Evolutionary conservation across 139 green algal species (phyloP), one percentile per base, ranked within the genome.

Genomic region (Parachlorella kessleri): DNA sequence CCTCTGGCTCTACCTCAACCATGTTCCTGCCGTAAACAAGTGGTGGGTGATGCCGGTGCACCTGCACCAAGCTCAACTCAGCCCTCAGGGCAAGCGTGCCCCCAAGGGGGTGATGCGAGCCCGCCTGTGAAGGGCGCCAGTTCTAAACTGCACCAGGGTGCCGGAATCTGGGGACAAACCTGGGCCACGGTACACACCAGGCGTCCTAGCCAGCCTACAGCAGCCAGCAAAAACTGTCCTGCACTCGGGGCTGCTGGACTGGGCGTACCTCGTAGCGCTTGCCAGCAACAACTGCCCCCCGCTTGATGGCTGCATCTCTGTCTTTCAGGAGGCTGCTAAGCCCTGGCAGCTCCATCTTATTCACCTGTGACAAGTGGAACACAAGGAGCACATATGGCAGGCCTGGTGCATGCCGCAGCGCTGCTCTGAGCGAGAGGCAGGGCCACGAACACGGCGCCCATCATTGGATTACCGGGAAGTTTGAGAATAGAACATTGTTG

Each of bases 11-110:
- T 2, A 48, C 66, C 8, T 74, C 86, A 0, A 71, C 78, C 85
- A 93, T 91, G 3, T 82, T 87, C 7, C 91, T 85, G 14, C 91
- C 91, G 79, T 94, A 95, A 35, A 94, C 84, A 0, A 95, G 78
- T 0, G 91, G 91, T 2, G 89, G 89, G 64, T 95, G 91, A 41
- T 93, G 84, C 4, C 91, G 76, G 75, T 94, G 89, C 7, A 95
- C 90, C 91, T 94, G 84, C 36, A 59, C 10, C 23, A 9, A 38
- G 40, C 37, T 35, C 33, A 38, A 70, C 33, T 4, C 55, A 70
- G 55, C 72, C 4, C 4, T 48, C 14, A 55, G 14, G 6, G n/a
- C 36, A 42, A 28, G 36, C 33, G 55, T 14, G 42, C n/a, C 26
- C 9, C 9, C 18, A 71, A 28, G 14, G 35, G 66, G 67, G 36